Conservation (phyloP, 2,329 filamentous ascomycete genomes). For the Fonsecaea pugnacius region DNA sequence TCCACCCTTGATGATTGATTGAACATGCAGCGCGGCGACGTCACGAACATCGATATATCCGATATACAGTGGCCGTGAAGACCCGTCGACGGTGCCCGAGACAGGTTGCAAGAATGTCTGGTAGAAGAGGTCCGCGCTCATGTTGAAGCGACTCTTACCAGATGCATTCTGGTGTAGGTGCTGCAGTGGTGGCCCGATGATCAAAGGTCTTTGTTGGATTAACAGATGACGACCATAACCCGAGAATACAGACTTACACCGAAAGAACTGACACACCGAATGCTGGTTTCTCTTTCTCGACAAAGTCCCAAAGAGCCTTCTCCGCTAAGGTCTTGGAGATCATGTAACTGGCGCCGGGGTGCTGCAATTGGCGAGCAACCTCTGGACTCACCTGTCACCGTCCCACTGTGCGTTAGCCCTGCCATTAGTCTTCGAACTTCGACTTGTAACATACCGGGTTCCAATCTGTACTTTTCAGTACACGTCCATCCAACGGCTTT, state of each 20-base stretch:
- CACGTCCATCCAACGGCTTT: conserved; percentile 5
- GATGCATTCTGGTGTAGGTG: conserved; percentile 2
- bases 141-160: conserved; percentile 8
- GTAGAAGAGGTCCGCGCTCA: conserved; percentile 19
- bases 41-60: conserved; percentile 18
- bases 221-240: neutral
- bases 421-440: neutral
- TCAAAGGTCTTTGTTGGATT: conserved; percentile 4
- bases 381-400: conserved; percentile 8
- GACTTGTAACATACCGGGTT: conserved; percentile 7
- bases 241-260: conserved; percentile 1
- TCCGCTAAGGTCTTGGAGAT: conserved; percentile 57
- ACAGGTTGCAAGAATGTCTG: conserved; percentile 5
- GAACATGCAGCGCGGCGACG: conserved; percentile 12
- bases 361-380: conserved; percentile 12
- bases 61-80: conserved; percentile 11
- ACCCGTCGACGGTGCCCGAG: neutral
- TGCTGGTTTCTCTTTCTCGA: conserved; percentile 57
- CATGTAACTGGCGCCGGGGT: conserved; percentile 8
- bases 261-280: conserved; percentile 46
- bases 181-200: conserved; percentile 16
- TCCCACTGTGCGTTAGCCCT: neutral
- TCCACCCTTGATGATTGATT: conserved; percentile 6
- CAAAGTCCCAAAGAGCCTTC: conserved; percentile 67
- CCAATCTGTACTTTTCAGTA: conserved; percentile 14